Conservation (phyloP, 352 stramenopile genomes). For the Pythium volutum region DNA sequence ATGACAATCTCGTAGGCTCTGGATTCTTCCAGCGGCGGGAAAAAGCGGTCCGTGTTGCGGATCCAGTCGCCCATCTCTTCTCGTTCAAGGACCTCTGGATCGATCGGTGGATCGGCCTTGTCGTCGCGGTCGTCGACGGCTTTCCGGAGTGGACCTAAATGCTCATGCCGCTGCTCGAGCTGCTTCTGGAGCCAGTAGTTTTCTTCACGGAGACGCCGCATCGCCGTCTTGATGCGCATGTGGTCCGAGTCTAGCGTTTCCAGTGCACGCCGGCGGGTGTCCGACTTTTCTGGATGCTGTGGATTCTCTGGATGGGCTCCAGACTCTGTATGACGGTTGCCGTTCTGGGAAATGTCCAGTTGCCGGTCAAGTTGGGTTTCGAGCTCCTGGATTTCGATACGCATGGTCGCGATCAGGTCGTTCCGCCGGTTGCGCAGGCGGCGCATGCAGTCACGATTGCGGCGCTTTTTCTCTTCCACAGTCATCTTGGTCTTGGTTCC, state of each 20-base stretch:
- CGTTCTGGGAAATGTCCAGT: not conserved
- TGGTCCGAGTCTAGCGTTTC: constrained; percentile 9
- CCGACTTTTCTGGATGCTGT: not conserved
- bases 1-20: constrained; percentile 21
- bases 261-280: not conserved
- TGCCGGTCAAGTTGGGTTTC: constrained; percentile 16
- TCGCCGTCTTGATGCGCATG: constrained; percentile 14
- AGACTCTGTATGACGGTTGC: not conserved
- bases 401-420: constrained; percentile 17
- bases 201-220: constrained; percentile 28
- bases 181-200: constrained; percentile 34
- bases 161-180: constrained; percentile 11
- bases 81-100: constrained; percentile 12
- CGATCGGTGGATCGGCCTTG: constrained; percentile 6
- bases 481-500: constrained; percentile 15
- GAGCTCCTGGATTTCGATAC: constrained; percentile 18
- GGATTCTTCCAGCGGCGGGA: constrained; percentile 6
- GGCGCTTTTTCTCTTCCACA: constrained; percentile 26
- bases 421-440: constrained; percentile 22
- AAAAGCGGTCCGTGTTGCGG: constrained; percentile 21
- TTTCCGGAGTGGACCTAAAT: not conserved
- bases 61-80: constrained; percentile 25
- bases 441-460: constrained; percentile 30
- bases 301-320: not conserved
- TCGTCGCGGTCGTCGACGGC: not conserved